Base-by-base conservation (phyloP, 768 basidiomycete species). In the Suillus variegatus region DNA sequence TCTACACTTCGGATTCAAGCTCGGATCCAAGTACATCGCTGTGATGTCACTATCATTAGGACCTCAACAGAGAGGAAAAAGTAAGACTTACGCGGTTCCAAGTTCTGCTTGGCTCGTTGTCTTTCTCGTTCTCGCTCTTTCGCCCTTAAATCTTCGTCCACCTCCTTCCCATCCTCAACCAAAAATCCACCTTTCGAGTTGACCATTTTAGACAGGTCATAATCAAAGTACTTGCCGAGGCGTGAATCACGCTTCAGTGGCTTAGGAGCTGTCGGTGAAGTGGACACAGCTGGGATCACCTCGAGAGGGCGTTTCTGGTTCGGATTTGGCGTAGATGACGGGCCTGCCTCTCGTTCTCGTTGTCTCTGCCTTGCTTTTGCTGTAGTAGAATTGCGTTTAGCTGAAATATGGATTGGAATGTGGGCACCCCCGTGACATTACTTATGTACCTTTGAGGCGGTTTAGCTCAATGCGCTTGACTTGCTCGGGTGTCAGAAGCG, bases 161-260 rank as follows among this genome's bases (percentile, higher is more conserved):
- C 84, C 67, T 92, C 91, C 69, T 88, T 87, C n/a, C 87, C 89
- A 52, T 97, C 95, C 68, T 97, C 93, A 6, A 97, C 83, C 72
- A 99, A 78, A 77, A 98, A 99, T 1, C 97, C 97, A 60, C 97
- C 97, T 75, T 95, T 92, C 9, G 95, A 91, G 76, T 99, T 98
- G 73, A 95, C 90, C 89, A 98, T 93, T 82, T 97, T 98, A 14
- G 92, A 92, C 16, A 98, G 78, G 76, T 98, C 96, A 86, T 97
- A 99, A 69, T 99, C 97, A 69, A 97, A 97, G 79, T 98, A 98
- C 57, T 87, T 93, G 35, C 94, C 97, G 13, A 95, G 81, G 41
- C 92, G 86, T 14, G 89, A 85, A 70, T 95, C 92, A 8, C 91
- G 86, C 72, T 86, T 86, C 63, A 94, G 79, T 2, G 76, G 75